Base-by-base conservation (phyloP, 2,329 filamentous ascomycete genomes). In the Ceratocystis eucalypticola region DNA sequence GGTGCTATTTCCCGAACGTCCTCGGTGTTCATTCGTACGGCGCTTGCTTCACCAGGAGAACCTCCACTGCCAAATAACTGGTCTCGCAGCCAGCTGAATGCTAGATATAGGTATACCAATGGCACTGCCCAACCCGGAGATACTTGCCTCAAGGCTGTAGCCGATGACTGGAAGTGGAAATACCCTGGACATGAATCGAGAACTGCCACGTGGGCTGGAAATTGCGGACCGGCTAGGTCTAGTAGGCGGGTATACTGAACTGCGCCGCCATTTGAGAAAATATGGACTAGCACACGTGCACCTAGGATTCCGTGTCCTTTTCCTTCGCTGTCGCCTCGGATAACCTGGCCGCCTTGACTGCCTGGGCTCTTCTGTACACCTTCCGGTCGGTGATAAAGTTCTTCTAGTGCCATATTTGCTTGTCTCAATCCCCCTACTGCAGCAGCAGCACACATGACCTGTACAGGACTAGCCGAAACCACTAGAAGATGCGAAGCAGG, bases 261-360 rank as follows among this genome's bases (percentile, higher is more conserved):
- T 15, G 77, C 74, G 62, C 81, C 81, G 66, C 80, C 80, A 69
- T 83, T 82, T 53, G 80, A 83, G 70, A 83, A 82, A 46, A 77
- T 68, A 69, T 83, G 81, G 12, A 80, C 71, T 2, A 82, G 74
- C 12, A 82, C 72, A 30, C 41, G 62, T 7, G 22, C 44, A 12
- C 5, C 15, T 22, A 28, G 10, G 77, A 61, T 76, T 77, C 69
- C 17, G 17, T 20, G 5, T 48, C 45, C 45, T 48, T 48, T 17
- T 15, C 17, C 33, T 37, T 37, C 10, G 33, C 3, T 37, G 33
- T 37, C 8, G 45, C 7, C 45, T 17, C 4, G 15, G 15, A 17
- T 20, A 2, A 12, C 5, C 45, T 12, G 45, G 15, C 4, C 10
- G 45, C 17, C 45, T n/a, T 46, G 45, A n/a, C 4, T 17, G 15